These are phyloP conservation scores for Xylaria sp. DNA, from an alignment of 2,329 filamentous ascomycete genomes.

Conservation along the genomic window DNA sequence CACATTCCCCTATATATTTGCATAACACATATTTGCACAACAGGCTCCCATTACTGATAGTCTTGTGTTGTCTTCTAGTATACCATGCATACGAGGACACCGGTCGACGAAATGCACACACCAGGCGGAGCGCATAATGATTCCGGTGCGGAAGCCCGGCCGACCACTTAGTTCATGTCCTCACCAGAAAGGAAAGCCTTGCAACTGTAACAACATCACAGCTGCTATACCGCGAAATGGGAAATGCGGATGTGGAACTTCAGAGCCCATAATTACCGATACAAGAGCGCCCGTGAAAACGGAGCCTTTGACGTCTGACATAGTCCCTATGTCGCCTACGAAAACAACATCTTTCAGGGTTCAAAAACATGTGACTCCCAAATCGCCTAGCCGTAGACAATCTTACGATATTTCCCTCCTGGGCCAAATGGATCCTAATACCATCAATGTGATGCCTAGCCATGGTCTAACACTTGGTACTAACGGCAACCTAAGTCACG, in stretches of 20 bases:
- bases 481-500: slow-evolving; percentile 31
- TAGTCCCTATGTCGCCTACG: slow-evolving; percentile 51
- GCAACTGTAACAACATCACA: slow-evolving; percentile 71
- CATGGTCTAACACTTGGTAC: slow-evolving; percentile 27
- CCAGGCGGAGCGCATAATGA: slow-evolving; percentile 72
- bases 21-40: slow-evolving; percentile 10
- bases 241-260: slow-evolving; percentile 62
- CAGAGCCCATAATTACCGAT: slow-evolving; percentile 35
- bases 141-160: slow-evolving; percentile 77
- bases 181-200: slow-evolving; percentile 70
- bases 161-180: slow-evolving; percentile 76
- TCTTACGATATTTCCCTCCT: slow-evolving; percentile 62
- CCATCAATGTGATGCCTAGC: slow-evolving; percentile 57
- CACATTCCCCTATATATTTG: slow-evolving; percentile 3
- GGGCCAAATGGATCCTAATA: slow-evolving; percentile 63
- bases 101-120: slow-evolving; percentile 80
- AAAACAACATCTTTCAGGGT: slow-evolving; percentile 55
- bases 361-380: slow-evolving; percentile 55
- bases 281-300: slow-evolving; percentile 36
- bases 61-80: slow-evolving; percentile 56
- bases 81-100: slow-evolving; percentile 79
- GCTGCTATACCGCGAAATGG: slow-evolving; percentile 70
- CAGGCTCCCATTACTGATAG: slow-evolving; percentile 31
- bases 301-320: slow-evolving; percentile 41
- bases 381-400: slow-evolving; percentile 55